Percentiles rank a stretch among this genome's conserved stretches.
phyloP scores from a whole-genome alignment of 2,329 filamentous ascomycete genomes.

The Microdochium nivale region DNA sequence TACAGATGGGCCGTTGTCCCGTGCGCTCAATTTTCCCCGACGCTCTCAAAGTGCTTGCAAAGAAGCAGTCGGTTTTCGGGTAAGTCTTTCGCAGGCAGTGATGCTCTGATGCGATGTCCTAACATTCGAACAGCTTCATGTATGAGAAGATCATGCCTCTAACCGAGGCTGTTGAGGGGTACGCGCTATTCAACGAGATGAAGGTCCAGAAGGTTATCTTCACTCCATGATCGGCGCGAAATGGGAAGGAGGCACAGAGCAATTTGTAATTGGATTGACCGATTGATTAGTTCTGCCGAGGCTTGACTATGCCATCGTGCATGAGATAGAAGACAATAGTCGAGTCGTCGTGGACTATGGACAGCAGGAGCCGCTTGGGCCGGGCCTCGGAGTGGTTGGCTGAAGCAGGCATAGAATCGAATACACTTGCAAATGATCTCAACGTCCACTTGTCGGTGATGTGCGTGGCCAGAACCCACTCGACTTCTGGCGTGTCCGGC shows the following conservation, averaged over 20 bases:
- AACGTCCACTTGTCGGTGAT: conserved; percentile 66
- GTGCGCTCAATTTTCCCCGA: conserved; percentile 62
- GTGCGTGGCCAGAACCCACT: conserved; percentile 72
- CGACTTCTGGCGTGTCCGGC: conserved; percentile 46
- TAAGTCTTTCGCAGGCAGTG: conserved; percentile 28
- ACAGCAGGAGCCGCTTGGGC: conserved; percentile 64
- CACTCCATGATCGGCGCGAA: conserved; percentile 27
- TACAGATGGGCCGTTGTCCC: conserved; percentile 72
- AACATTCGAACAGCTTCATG: conserved; percentile 49
- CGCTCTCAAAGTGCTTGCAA: conserved; percentile 54
- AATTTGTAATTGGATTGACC: background rate
- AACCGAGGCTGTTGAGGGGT: conserved; percentile 56
- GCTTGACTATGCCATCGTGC: conserved; percentile 82
- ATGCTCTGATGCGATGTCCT: conserved; percentile 2
- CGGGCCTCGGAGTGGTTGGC: conserved; percentile 35
- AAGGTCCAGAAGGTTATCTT: conserved; percentile 69
- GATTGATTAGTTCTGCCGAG: conserved; percentile 73
- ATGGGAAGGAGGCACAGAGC: conserved; percentile 9
- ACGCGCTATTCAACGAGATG: conserved; percentile 64
- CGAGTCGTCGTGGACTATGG: conserved; percentile 69
- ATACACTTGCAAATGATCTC: conserved; percentile 56
- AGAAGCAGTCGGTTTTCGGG: conserved; percentile 59
- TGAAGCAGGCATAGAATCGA: conserved; percentile 48
- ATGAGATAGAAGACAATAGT: conserved; percentile 79
- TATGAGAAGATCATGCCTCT: conserved; percentile 68